Evolutionary conservation across 129 eudicot species (phyloP).

Genomic region (Calendula officinalis): DNA sequence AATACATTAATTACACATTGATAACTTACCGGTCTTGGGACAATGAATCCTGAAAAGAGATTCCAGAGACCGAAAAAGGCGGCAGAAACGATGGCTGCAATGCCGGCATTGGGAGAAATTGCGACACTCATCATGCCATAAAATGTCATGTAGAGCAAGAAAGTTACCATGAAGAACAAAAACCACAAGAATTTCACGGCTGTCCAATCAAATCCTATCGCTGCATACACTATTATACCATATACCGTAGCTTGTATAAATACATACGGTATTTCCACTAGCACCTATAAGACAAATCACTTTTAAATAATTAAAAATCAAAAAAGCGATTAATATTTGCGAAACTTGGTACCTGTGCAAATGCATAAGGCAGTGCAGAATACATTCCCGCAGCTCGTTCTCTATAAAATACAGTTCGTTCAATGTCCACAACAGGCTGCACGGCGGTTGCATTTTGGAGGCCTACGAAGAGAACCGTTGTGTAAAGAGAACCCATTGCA

Average conservation of each 20-base stretch:
- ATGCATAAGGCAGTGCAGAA: conserved; percentile 44
- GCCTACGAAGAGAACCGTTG: conserved; percentile 38
- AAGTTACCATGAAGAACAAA: conserved; percentile 54
- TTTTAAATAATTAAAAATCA: not conserved
- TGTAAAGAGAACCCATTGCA: conserved; percentile 44
- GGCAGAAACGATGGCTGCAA: conserved; percentile 58
- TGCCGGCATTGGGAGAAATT: conserved; percentile 55
- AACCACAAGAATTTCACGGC: conserved; percentile 70
- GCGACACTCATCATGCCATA: conserved; percentile 86
- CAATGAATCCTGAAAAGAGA: conserved; percentile 68
- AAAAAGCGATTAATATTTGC: no score
- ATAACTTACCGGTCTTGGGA: conserved; percentile 52
- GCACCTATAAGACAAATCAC: conserved; percentile 40
- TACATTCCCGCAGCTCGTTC: conserved; percentile 55
- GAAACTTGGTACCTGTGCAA: conserved; percentile 34
- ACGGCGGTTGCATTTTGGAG: conserved; percentile 33
- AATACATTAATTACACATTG: not conserved
- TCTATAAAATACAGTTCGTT: conserved; percentile 42
- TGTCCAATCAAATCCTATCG: conserved; percentile 80
- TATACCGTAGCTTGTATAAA: conserved; percentile 49
- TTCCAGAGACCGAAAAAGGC: conserved; percentile 57
- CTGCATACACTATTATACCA: conserved; percentile 53
- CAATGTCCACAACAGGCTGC: conserved; percentile 46
- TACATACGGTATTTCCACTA: conserved; percentile 71
- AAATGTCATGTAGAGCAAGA: conserved; percentile 63